Evolutionary conservation across 2,329 filamentous ascomycete species (phyloP).

Genomic region (Talaromyces sp.): DNA sequence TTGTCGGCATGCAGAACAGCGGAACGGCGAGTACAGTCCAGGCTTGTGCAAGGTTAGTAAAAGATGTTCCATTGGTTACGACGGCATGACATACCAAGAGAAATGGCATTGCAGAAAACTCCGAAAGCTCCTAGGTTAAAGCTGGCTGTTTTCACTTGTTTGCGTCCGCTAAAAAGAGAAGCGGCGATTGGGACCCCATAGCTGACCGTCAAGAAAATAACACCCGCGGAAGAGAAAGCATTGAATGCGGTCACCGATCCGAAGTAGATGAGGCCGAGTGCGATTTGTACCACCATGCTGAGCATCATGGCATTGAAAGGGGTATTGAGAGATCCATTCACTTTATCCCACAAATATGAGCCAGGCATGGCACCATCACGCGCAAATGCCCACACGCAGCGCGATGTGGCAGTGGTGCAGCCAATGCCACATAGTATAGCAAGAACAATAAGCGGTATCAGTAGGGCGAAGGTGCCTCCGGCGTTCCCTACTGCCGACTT

Average conservation of each 20-base stretch:
- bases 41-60: constrained; percentile 15
- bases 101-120: constrained; percentile 5
- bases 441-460: constrained; percentile 61
- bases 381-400: constrained; percentile 51
- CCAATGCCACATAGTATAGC: constrained; percentile 32
- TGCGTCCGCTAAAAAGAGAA: constrained; percentile 42
- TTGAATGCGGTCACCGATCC: constrained; percentile 40
- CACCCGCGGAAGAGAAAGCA: constrained; percentile 44
- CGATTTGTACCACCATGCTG: constrained; percentile 28
- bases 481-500: constrained; percentile 49
- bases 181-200: constrained; percentile 46
- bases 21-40: constrained; percentile 67
- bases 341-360: constrained; percentile 55
- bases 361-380: constrained; percentile 52
- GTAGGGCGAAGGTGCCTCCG: constrained; percentile 62
- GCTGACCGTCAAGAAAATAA: constrained; percentile 46
- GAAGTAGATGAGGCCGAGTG: constrained; percentile 47
- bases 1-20: constrained; percentile 57
- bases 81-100: constrained; percentile 51
- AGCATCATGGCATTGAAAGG: constrained; percentile 44
- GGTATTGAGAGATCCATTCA: constrained; percentile 58
- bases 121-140: constrained; percentile 40
- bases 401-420: constrained; percentile 43
- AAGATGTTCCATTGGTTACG: neutral
- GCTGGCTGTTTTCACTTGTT: constrained; percentile 42